These are phyloP conservation scores for Fusarium acutatum DNA, from an alignment of 2,329 filamentous ascomycete genomes.

Conservation along the genomic window DNA sequence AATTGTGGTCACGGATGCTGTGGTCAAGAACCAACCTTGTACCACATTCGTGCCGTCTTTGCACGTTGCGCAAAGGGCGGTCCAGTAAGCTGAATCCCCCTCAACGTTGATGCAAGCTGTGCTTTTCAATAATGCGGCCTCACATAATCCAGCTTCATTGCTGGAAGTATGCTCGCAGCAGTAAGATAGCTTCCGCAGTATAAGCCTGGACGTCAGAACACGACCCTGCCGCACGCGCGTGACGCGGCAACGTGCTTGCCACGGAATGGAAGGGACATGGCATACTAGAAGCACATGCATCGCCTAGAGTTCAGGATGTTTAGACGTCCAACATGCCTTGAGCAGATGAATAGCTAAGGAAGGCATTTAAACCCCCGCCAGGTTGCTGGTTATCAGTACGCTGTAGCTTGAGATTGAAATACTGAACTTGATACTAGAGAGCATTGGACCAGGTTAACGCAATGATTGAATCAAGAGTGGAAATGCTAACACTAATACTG, in stretches of 20 bases:
- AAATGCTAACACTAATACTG: background rate
- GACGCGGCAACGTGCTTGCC: background rate
- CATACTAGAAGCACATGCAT: background rate
- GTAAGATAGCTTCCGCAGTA: background rate
- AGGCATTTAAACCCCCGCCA: background rate
- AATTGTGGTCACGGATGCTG: background rate
- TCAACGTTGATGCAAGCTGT: background rate
- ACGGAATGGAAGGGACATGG: background rate
- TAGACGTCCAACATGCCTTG: background rate
- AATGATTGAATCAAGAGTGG: background rate
- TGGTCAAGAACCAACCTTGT: background rate
- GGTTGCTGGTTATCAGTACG: background rate
- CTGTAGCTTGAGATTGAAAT: conserved; percentile 16
- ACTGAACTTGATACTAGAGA: background rate
- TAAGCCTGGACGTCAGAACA: background rate
- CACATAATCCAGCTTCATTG: background rate
- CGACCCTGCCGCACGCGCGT: background rate
- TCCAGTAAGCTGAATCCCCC: background rate
- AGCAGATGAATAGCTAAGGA: background rate
- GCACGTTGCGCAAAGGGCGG: background rate
- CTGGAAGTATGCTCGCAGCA: background rate
- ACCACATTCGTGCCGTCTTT: background rate
- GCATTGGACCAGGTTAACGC: background rate
- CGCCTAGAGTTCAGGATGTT: background rate
- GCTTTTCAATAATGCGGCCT: background rate